Evolutionary conservation across 139 green algal genomes (phyloP).

Genomic region (Picochlorum costavermella): DNA sequence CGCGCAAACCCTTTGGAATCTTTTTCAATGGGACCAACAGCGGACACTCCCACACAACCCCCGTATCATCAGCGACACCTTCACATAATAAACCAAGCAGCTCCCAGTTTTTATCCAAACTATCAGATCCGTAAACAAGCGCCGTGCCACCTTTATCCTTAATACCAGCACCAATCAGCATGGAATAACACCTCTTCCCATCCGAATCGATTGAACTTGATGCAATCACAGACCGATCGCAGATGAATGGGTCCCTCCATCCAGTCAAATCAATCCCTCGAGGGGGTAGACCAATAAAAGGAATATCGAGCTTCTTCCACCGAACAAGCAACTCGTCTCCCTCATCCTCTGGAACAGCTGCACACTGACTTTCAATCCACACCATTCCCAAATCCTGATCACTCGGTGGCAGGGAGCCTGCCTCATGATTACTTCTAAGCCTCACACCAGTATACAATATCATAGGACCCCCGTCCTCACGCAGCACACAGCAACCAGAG

Average conservation of each 20-base stretch:
- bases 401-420: conserved; percentile 24
- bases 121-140: conserved; percentile 42
- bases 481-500: conserved; percentile 51
- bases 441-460: conserved; percentile 68
- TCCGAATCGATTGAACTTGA: not conserved
- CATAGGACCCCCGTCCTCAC: conserved; percentile 47
- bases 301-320: conserved; percentile 61
- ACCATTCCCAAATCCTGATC: conserved; percentile 51
- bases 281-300: conserved; percentile 59
- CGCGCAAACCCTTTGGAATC: not conserved
- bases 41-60: conserved; percentile 61
- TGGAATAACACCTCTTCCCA: conserved; percentile 28
- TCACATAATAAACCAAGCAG: conserved; percentile 45
- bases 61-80: conserved; percentile 31
- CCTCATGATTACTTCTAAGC: conserved; percentile 50
- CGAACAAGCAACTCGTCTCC: conserved; percentile 43
- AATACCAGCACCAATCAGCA: conserved; percentile 72
- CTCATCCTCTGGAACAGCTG: conserved; percentile 40
- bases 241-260: conserved; percentile 77
- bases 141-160: conserved; percentile 57
- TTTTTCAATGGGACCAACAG: conserved; percentile 37
- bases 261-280: conserved; percentile 50
- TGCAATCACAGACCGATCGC: conserved; percentile 24
- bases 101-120: conserved; percentile 35
- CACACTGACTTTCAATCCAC: conserved; percentile 74